Base-by-base conservation (phyloP, 192 early-diverging fungal species). In the Backusella circina region DNA sequence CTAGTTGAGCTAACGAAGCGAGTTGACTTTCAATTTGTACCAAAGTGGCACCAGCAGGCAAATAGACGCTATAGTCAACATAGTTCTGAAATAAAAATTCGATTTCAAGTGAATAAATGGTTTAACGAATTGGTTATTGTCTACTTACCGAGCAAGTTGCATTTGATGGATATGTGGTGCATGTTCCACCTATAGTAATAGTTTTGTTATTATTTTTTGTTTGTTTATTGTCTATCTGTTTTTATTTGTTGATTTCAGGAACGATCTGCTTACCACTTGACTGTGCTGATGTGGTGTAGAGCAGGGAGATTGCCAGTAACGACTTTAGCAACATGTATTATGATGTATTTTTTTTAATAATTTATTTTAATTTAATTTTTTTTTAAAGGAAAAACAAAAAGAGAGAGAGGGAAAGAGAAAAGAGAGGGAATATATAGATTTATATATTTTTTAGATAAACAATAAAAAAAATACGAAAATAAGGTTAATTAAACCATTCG, bases 81-180 rank as follows among this genome's bases (percentile, higher is more conserved):
- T 70, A 70, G n/a, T 13, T 70, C 69, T 70, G 15, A 9, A 9
- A 16, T 7, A 7, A 38, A 67, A 3, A 67, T 44, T 15, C 41
- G 10, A 15, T 44, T 44, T 44, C 41, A 44, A 44, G 10, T 35
- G 5, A 5, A 35, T 3, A 35, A 35, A 35, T 15, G 41, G 41
- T 12, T 2, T 12, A 44, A 3, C 15, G 3, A 44, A 3, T 12
- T 15, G 0, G 3, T 44, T 10, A 9, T 3, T 44, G 15, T 7
- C 12, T 44, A 61, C 65, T 33, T 70, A 70, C 69, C 23, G 39
- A 41, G 26, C 69, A 70, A 13, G 41, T 70, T 47, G 69, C 69
- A 30, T 70, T 47, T 47, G 41, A 44, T 18, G 69, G 69, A 28
- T 70, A 70, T 10, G 26, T 21, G 16, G 26, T 70, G 28, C 68